Conservation (phyloP, 768 basidiomycete species). For the Rickenella mellea region DNA sequence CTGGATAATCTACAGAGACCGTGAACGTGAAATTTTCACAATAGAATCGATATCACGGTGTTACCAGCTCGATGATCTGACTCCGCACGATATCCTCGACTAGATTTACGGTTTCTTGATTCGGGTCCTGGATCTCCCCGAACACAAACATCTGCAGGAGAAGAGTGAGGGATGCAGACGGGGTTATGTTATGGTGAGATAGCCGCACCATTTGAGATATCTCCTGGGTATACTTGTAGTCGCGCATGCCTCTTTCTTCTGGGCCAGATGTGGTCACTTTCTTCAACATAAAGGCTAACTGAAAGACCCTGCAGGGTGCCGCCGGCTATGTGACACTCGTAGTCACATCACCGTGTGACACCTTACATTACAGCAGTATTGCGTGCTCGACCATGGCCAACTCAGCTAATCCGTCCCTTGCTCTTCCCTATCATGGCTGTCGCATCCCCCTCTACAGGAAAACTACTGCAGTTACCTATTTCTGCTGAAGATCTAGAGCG, state of each 20-base stretch:
- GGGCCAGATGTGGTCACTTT: too few relatives aligned
- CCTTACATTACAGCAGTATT: neutral
- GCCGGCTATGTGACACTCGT: too few relatives aligned
- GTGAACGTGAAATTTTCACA: conserved; percentile 4
- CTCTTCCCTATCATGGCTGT: neutral
- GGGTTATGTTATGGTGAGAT: neutral
- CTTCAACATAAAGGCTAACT: neutral
- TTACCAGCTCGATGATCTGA: conserved; percentile 84
- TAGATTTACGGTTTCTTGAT: conserved; percentile 77
- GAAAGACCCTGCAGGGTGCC: too few relatives aligned
- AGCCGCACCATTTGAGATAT: conserved; percentile 83
- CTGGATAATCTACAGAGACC: conserved; percentile 62
- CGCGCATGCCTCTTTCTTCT: conserved; percentile 20
- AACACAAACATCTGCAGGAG: conserved; percentile 84
- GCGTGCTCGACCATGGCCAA: neutral
- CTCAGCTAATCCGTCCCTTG: neutral
- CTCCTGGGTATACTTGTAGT: conserved; percentile 87
- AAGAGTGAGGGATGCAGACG: neutral
- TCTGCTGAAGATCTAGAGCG: conserved; percentile 44
- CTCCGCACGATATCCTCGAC: conserved; percentile 93
- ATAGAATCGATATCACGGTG: conserved; percentile 10
- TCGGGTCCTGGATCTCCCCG: conserved; percentile 88
- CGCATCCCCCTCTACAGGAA: conserved; percentile 2
- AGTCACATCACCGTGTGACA: too few relatives aligned
- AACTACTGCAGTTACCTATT: conserved; percentile 48